Percentiles rank a stretch among this genome's conserved stretches.
These are phyloP conservation scores for Afroboletus lepidellus DNA, from an alignment of 1,284 basidiomycete genomes.

Conservation along the genomic window DNA sequence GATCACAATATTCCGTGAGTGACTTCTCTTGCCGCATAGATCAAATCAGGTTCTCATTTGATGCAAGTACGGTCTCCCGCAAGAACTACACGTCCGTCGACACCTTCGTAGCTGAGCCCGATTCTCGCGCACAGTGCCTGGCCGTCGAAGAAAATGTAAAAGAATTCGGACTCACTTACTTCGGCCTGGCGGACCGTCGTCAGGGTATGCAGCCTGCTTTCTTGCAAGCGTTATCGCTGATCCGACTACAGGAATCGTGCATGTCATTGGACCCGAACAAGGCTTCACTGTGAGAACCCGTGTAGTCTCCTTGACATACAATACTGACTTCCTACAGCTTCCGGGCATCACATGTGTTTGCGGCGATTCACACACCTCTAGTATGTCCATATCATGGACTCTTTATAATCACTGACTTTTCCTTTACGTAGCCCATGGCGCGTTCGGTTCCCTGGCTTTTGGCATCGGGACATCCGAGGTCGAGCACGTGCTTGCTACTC, in stretches of 20 bases:
- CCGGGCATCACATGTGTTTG: constrained; percentile 96
- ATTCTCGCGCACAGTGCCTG: constrained; percentile 88
- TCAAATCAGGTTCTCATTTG: constrained; percentile 10
- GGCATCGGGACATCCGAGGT: constrained; percentile 97
- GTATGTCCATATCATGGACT: constrained; percentile 43
- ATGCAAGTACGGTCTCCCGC: constrained; percentile 75
- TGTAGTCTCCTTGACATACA: background rate
- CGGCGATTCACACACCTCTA: constrained; percentile 93
- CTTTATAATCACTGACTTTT: constrained; percentile 1
- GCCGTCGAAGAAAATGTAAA: constrained; percentile 95
- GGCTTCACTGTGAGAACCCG: constrained; percentile 76
- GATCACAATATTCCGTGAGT: constrained; percentile 96
- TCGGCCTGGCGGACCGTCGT: constrained; percentile 88
- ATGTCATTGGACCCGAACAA: constrained; percentile 95
- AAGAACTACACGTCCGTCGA: constrained; percentile 79
- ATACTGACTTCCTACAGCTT: constrained; percentile 47
- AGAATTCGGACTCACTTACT: constrained; percentile 93
- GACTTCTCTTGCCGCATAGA: background rate
- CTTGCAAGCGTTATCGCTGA: constrained; percentile 4
- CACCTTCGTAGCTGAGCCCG: constrained; percentile 84
- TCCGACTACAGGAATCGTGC: constrained; percentile 75
- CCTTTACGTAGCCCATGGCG: constrained; percentile 74
- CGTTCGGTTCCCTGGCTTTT: constrained; percentile 94
- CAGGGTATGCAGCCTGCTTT: constrained; percentile 58
- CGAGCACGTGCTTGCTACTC: constrained; percentile 95